phyloP scores from a whole-genome alignment of 306 rosid genomes.

The Inga oerstediana region DNA sequence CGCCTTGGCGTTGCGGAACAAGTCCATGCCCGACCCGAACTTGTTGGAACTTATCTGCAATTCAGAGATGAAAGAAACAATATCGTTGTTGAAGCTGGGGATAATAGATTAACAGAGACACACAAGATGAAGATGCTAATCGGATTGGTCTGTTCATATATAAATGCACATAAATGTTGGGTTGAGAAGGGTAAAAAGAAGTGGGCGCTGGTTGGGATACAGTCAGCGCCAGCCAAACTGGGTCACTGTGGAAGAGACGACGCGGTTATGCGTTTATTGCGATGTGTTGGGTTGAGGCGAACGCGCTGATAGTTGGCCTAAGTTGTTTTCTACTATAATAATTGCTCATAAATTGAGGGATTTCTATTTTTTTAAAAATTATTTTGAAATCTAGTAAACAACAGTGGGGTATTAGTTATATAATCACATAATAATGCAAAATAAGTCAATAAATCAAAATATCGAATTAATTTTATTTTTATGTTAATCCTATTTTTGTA shows the following conservation, averaged over 20 bases:
- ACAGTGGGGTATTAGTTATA: too few relatives aligned
- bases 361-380: neutral
- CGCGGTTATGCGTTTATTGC: neutral
- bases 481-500: too few relatives aligned
- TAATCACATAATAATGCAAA: too few relatives aligned
- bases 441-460: too few relatives aligned
- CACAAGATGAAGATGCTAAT: neutral
- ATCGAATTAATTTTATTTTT: too few relatives aligned
- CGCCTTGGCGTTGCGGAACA: conserved; percentile 77
- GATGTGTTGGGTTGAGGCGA: neutral
- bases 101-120: neutral
- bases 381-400: too few relatives aligned
- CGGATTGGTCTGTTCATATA: too few relatives aligned
- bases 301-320: neutral
- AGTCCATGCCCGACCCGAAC: conserved; percentile 62
- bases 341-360: neutral
- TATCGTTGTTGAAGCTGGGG: neutral
- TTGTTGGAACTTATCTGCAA: conserved; percentile 49
- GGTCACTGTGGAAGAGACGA: neutral
- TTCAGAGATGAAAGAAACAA: neutral
- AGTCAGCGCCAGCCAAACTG: conserved; percentile 20
- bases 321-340: neutral
- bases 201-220: neutral
- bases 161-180: neutral
- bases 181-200: neutral